Conservation (phyloP, 1,139 yeast species). For the Saccharomycopsis hybrid region DNA sequence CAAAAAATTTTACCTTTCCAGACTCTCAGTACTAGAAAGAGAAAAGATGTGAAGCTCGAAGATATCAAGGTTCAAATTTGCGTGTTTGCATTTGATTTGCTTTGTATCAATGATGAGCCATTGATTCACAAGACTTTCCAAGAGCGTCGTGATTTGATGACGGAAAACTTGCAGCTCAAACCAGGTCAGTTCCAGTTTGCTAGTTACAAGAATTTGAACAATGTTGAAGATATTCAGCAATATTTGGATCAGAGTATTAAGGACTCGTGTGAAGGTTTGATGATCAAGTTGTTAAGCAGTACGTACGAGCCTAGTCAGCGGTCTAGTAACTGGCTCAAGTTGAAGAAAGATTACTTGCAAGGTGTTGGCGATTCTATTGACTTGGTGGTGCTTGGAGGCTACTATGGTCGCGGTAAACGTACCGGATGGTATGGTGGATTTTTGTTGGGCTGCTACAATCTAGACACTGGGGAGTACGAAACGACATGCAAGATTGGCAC, state of each 20-base stretch:
- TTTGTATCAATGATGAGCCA: slow-evolving; percentile 67
- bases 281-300: slow-evolving; percentile 89
- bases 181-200: slow-evolving; percentile 84
- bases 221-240: slow-evolving; percentile 72
- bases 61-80: slow-evolving; percentile 90
- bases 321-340: slow-evolving; percentile 90
- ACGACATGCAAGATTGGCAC: slow-evolving; percentile 97
- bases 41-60: slow-evolving; percentile 83
- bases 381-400: slow-evolving; percentile 90
- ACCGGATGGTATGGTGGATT: slow-evolving; percentile 96
- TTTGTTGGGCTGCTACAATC: slow-evolving; percentile 80
- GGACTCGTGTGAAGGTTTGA: slow-evolving; percentile 90
- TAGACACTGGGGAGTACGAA: slow-evolving; percentile 86
- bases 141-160: slow-evolving; percentile 62
- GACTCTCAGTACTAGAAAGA: slow-evolving; percentile 82
- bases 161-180: slow-evolving; percentile 49
- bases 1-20: slow-evolving; percentile 87
- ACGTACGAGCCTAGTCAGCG: slow-evolving; percentile 92
- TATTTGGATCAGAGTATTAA: slow-evolving; percentile 86
- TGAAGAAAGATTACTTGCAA: slow-evolving; percentile 87
- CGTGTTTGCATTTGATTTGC: slow-evolving; percentile 82
- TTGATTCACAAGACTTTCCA: slow-evolving; percentile 60
- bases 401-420: slow-evolving; percentile 88
- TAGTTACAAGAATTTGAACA: slow-evolving; percentile 62
- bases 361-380: slow-evolving; percentile 97